Base-by-base conservation (phyloP, 2,329 filamentous ascomycete genomes). In the Cladosporium sp. region DNA sequence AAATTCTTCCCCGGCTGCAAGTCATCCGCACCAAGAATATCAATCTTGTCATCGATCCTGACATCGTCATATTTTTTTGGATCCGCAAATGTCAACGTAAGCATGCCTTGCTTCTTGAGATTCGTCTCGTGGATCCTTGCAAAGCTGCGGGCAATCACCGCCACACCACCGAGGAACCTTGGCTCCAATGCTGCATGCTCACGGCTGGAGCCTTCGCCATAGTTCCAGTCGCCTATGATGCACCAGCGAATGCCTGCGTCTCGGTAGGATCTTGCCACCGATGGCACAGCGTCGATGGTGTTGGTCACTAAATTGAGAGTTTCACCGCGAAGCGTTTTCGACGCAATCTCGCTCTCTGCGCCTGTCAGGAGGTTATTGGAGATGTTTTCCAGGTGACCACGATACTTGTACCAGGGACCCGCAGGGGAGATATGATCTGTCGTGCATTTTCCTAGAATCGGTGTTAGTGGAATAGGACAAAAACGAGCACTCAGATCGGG, bases 101-200 rank as follows among this genome's bases (percentile, higher is more conserved):
- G 86, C 92, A 98, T 96, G 75, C 93, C 93, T 83, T 98, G 93
- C 86, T 98, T 98, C 88, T 98, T 98, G 78, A 98, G 77, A 83
- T 98, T 98, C 79, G 93, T 98, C 82, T 98, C 93, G 81, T 98
- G 93, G 68, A 98, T 98, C 86, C 93, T 92, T 66, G 93, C 93
- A 69, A 98, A 98, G 58, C 83, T 88, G 68, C 89, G 85, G 67
- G 86, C 90, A 69, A 98, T 94, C 78, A 98, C 95, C 66, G 92
- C 93, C 66, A 96, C 82, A 72, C 92, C 93, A 67, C 93, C 93
- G 58, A 98, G 85, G 78, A 97, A 91, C 70, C 93, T 85, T 68
- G 93, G 93, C 80, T 98, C 92, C 55, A 98, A 84, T 72, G 93
- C 93, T 62, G 93, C 93, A 72, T 98, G 93, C 79, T 98, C 93